Evolutionary conservation across 495 filamentous ascomycete genomes (phyloP).

Genomic region (Parathielavia appendiculata): DNA sequence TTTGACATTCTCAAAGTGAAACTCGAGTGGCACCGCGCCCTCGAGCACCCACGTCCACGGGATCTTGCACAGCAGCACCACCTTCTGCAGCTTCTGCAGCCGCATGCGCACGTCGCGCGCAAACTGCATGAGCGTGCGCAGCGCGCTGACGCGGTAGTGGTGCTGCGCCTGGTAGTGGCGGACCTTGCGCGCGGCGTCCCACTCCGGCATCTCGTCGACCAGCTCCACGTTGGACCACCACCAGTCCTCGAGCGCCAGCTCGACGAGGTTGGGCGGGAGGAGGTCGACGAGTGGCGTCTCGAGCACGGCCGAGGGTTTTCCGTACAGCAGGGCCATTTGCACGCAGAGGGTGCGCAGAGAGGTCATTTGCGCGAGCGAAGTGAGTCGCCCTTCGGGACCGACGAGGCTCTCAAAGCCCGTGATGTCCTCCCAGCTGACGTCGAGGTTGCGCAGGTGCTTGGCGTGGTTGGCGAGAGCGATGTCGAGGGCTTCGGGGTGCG

Average conservation of each 20-base stretch:
- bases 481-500: conserved; percentile 26
- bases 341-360: conserved; percentile 27
- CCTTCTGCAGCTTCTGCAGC: conserved; percentile 21
- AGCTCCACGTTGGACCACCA: conserved; percentile 27
- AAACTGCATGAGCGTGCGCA: conserved; percentile 23
- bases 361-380: conserved; percentile 19
- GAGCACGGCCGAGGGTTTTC: conserved; percentile 9
- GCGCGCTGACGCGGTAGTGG: conserved; percentile 22
- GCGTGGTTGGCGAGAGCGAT: conserved; percentile 22
- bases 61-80: conserved; percentile 26
- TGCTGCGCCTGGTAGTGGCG: conserved; percentile 21
- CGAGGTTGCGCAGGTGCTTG: conserved; percentile 28
- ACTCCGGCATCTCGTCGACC: conserved; percentile 19
- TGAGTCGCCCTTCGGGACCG: conserved; percentile 28
- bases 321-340: conserved; percentile 28
- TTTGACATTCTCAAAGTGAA: conserved; percentile 25
- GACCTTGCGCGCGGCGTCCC: conserved; percentile 19
- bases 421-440: conserved; percentile 28
- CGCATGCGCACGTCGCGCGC: conserved; percentile 15
- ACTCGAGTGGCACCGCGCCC: conserved; percentile 18
- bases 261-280: conserved; percentile 31
- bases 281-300: conserved; percentile 22
- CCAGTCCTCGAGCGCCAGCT: conserved; percentile 33
- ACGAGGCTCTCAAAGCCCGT: conserved; percentile 19
- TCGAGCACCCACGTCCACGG: conserved; percentile 30